Conservation (phyloP, 2,329 filamentous ascomycete species). For the Nothophoma quercina region DNA sequence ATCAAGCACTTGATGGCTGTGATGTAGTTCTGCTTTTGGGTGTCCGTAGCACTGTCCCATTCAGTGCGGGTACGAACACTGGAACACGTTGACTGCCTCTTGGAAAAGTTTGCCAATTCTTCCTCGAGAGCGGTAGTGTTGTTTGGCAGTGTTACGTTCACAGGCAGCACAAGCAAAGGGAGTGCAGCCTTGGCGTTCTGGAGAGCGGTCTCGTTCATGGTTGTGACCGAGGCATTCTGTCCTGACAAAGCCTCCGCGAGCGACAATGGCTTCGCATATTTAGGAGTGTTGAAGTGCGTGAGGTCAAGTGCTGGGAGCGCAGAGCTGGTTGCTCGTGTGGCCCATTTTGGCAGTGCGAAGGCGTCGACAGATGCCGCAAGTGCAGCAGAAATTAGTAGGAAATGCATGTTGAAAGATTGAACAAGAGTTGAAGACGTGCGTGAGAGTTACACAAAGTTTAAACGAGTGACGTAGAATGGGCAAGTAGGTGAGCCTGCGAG, state of each 20-base stretch:
- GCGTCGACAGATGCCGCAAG: conserved; percentile 9
- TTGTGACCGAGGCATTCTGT: conserved; percentile 14
- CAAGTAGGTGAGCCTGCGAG: not conserved
- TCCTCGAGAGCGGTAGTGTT: not conserved
- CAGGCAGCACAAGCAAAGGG: conserved; percentile 8
- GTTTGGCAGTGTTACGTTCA: not conserved
- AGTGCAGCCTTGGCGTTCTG: not conserved
- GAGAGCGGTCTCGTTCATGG: conserved; percentile 8
- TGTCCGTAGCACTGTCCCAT: conserved; percentile 37
- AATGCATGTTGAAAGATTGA: not conserved
- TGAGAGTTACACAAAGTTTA: too few relatives aligned
- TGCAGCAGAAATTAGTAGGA: conserved; percentile 2
- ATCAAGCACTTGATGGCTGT: conserved; percentile 41
- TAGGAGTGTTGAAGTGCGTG: conserved; percentile 7
- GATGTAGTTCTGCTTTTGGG: conserved; percentile 35
- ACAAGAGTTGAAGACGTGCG: conserved; percentile 8
- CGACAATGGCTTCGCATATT: conserved; percentile 10
- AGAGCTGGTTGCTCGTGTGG: not conserved
- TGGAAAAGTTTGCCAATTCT: not conserved
- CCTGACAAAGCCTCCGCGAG: conserved; percentile 11
- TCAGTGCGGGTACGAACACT: conserved; percentile 39
- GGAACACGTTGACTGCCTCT: conserved; percentile 26
- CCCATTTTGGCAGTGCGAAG: conserved; percentile 9
- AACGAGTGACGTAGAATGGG: not conserved
- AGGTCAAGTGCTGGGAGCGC: conserved; percentile 2